These are phyloP conservation scores for Galeopsis tetrahit DNA, from an alignment of 257 asterid genomes.

Conservation along the genomic window DNA sequence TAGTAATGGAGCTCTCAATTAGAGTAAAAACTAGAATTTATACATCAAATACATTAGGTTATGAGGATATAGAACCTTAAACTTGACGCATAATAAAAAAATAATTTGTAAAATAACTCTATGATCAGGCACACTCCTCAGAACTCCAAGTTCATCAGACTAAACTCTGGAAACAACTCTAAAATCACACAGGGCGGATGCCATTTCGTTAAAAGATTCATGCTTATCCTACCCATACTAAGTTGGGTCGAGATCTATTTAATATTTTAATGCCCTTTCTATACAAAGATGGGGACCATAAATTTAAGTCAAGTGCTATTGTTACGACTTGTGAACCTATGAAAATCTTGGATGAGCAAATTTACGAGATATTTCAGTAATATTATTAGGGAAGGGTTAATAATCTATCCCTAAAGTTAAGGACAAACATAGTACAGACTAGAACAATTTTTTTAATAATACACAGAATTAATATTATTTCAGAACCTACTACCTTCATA, in stretches of 20 bases:
- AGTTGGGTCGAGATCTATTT: slow-evolving; percentile 13
- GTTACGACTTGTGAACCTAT: slow-evolving; percentile 3
- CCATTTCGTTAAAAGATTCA: neutral
- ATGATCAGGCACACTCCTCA: slow-evolving; percentile 16
- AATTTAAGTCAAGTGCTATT: neutral
- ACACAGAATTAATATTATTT: neutral
- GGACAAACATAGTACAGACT: neutral
- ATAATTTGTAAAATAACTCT: neutral
- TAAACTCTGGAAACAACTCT: neutral
- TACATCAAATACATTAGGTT: neutral
- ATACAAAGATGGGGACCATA: slow-evolving; percentile 24
- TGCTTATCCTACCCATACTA: slow-evolving; percentile 1
- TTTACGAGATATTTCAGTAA: neutral
- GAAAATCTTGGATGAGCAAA: neutral
- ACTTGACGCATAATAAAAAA: neutral
- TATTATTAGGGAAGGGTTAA: neutral
- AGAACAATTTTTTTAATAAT: neutral
- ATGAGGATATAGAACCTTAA: slow-evolving; percentile 19
- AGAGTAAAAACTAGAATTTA: slow-evolving; percentile 13
- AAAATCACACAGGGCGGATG: slow-evolving; percentile 2
- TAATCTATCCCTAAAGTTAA: neutral
- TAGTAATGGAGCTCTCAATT: slow-evolving; percentile 5
- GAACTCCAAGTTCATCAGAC: slow-evolving; percentile 4
- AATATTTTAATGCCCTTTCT: slow-evolving; percentile 21
- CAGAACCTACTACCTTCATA: slow-evolving; percentile 60